A percentile compares a stretch with the other conserved stretches of the same genome.
phyloP scores from a whole-genome alignment of 305 asterid genomes.

The Ilex paraguariensis region DNA sequence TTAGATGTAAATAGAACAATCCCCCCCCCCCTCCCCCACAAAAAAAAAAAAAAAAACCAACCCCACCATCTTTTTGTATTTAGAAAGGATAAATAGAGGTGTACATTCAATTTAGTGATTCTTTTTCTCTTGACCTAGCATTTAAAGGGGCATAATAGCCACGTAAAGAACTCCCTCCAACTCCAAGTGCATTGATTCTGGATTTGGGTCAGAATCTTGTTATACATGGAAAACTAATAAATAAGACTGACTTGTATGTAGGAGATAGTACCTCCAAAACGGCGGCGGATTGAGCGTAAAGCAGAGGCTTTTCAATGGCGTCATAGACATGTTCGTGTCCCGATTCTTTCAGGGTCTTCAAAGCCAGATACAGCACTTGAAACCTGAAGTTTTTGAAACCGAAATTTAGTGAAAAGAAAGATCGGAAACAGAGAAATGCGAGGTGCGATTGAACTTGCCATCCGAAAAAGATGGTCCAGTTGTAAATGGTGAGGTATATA shows the following conservation, averaged over 20 bases:
- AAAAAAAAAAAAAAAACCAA: too few species aligned
- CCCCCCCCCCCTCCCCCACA: too few species aligned
- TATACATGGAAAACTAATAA: too few species aligned
- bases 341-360: slow-evolving; percentile 46
- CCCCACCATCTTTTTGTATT: too few species aligned
- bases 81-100: too few species aligned
- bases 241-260: neutral
- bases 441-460: slow-evolving; percentile 33
- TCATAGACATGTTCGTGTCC: slow-evolving; percentile 69
- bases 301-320: slow-evolving; percentile 72
- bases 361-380: slow-evolving; percentile 64
- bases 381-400: slow-evolving; percentile 22
- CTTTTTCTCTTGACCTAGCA: too few species aligned
- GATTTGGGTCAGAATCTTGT: too few species aligned
- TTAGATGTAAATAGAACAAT: too few species aligned
- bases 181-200: too few species aligned
- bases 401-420: neutral
- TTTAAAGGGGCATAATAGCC: too few species aligned
- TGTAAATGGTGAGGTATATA: slow-evolving; percentile 63
- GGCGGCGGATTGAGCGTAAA: slow-evolving; percentile 85
- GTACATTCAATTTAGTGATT: too few species aligned
- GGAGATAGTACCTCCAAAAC: slow-evolving; percentile 47
- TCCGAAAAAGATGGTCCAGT: slow-evolving; percentile 71
- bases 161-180: too few species aligned
- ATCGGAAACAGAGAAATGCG: neutral